Conservation (phyloP, 1,284 basidiomycete species). For the Hemileia vastatrix region DNA sequence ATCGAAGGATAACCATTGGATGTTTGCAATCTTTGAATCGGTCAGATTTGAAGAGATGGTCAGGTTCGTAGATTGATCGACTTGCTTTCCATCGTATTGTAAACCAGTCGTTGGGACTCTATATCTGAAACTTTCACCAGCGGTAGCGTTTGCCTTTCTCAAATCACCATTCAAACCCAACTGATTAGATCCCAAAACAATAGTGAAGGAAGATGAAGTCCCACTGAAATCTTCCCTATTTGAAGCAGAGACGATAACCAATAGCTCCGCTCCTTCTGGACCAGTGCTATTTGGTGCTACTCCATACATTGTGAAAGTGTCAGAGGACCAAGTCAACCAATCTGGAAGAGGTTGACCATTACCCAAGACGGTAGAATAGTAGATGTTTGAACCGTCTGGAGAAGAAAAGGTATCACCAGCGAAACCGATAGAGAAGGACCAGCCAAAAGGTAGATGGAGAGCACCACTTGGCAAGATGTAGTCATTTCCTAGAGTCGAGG, state of each 20-base stretch:
- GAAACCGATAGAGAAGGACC: slow-evolving; percentile 88
- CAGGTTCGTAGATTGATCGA: slow-evolving; percentile 34
- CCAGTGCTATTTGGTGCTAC: slow-evolving; percentile 52
- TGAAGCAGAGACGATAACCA: slow-evolving; percentile 56
- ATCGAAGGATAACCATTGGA: slow-evolving; percentile 60
- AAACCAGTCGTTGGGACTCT: slow-evolving; percentile 48
- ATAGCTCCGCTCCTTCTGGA: slow-evolving; percentile 47
- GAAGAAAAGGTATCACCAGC: slow-evolving; percentile 57
- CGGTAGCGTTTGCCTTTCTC: slow-evolving; percentile 49
- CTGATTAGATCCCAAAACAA: slow-evolving; percentile 50
- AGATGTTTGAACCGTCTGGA: slow-evolving; percentile 48
- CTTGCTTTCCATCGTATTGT: slow-evolving; percentile 54
- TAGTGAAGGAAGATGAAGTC: slow-evolving; percentile 58
- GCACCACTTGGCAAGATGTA: too few relatives aligned
- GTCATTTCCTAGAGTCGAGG: too few relatives aligned
- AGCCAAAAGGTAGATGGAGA: slow-evolving; percentile 65
- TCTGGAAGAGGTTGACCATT: slow-evolving; percentile 62
- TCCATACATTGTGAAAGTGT: slow-evolving; percentile 66
- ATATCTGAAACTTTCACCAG: slow-evolving; percentile 45
- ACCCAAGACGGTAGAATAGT: slow-evolving; percentile 57
- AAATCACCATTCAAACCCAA: slow-evolving; percentile 25
- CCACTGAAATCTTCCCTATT: slow-evolving; percentile 55
- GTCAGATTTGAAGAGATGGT: slow-evolving; percentile 47
- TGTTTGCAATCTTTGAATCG: slow-evolving; percentile 37
- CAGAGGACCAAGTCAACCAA: slow-evolving; percentile 65